Evolutionary conservation across 192 early-diverging fungal genomes (phyloP), one percentile per base, ranked within the genome.

Genomic region (Pilaira anomala): DNA sequence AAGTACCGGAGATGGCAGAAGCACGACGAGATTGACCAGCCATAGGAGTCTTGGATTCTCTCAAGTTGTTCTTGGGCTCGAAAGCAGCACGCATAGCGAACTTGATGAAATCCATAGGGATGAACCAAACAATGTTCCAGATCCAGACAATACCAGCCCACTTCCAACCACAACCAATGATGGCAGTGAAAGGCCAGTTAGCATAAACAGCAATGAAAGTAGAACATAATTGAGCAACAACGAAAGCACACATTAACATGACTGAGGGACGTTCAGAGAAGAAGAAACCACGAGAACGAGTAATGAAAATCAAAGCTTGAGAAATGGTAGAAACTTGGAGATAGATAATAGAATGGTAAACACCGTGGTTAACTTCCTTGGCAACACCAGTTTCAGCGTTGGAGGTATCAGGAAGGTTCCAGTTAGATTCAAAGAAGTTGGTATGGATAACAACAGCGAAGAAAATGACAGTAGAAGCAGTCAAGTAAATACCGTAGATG

Each of bases 131-230:
- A 62, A 91, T 82, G 83, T 88, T 87, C 85, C 85, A 87, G 77
- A 91, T 80, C 86, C 87, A 91, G 69, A 83, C 86, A 56, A 83
- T 81, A 60, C 81, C 83, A 53, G 84, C 88, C 88, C 86, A 88
- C 59, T 81, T 72, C 88, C 88, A 90, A 59, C 88, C 88, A 61
- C 86, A 82, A 29, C 85, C 84, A 25, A 69, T n/a, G 55, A 90
- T 90, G 44, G 83, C 61, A 30, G 88, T 88, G 79, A 90, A 90
- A 22, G 82, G 80, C 88, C 88, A 90, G 85, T 86, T 81, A 62
- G 88, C 93, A 69, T 87, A 91, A 53, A 90, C 85, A 28, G 91
- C 83, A 74, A 95, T 95, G 49, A 93, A 84, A 41, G 85, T 87
- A 28, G 89, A 87, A 21, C 87, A 75, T 19, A 88, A 28, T 80